Evolutionary conservation across 768 basidiomycete genomes (phyloP).

Genomic region (Sporobolomyces pararoseus): DNA sequence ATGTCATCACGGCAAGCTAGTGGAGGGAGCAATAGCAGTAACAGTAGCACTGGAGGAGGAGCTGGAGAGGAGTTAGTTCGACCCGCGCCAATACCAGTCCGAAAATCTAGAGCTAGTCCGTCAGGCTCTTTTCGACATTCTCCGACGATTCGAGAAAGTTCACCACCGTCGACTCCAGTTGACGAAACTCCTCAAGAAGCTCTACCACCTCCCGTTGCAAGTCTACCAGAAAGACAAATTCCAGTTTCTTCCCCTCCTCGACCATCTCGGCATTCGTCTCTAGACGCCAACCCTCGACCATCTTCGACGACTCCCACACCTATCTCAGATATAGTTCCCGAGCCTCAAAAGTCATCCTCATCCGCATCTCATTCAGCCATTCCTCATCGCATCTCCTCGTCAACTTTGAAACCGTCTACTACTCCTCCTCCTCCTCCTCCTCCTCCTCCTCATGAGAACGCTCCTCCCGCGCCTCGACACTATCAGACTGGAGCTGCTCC

Average conservation of each 20-base stretch:
- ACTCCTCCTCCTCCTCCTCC: not conserved
- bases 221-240: too few species aligned
- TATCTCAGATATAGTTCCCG: too few species aligned
- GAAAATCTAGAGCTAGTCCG: constrained; percentile 4
- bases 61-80: not conserved
- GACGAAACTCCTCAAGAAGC: not conserved
- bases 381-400: not conserved
- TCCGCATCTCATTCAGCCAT: not conserved
- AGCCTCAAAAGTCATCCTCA: too few species aligned
- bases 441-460: too few species aligned
- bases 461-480: too few species aligned
- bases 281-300: not conserved
- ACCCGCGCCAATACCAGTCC: not conserved
- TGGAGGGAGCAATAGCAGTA: constrained; percentile 1
- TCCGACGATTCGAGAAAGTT: constrained; percentile 5
- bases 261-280: not conserved
- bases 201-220: not conserved
- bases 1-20: not conserved
- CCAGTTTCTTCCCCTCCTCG: not conserved
- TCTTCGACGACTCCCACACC: not conserved
- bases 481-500: too few species aligned
- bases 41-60: too few species aligned
- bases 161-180: not conserved
- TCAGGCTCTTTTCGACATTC: constrained; percentile 8
- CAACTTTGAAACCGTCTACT: not conserved